A percentile compares a stretch with the other conserved stretches of the same genome.
These are phyloP conservation scores for Flammula alnicola DNA, from an alignment of 1,284 basidiomycete species.

Conservation along the genomic window DNA sequence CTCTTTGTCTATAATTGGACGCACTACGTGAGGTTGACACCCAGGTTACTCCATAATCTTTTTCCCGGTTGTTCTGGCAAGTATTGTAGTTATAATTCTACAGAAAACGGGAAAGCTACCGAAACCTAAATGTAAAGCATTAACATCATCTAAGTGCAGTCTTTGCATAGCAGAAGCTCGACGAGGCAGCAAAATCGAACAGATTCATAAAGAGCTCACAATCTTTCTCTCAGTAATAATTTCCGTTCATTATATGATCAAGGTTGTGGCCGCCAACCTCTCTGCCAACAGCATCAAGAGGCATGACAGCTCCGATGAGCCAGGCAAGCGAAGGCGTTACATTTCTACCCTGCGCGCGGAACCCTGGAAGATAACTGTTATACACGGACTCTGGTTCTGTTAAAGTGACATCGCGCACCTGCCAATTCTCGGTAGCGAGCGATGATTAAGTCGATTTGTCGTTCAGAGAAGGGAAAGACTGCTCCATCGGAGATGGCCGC, in stretches of 20 bases:
- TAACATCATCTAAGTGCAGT: no score
- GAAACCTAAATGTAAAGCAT: no score
- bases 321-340: conserved; percentile 38
- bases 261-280: conserved; percentile 32
- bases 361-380: conserved; percentile 17
- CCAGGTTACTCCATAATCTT: no score
- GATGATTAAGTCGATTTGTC: conserved; percentile 40
- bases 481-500: conserved; percentile 31
- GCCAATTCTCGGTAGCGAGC: conserved; percentile 37
- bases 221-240: neutral
- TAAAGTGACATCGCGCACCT: conserved; percentile 27
- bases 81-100: no score
- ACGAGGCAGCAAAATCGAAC: neutral
- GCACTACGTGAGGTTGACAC: no score
- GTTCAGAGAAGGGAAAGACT: conserved; percentile 38
- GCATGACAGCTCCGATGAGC: conserved; percentile 46
- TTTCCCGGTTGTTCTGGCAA: no score
- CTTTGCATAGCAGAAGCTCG: neutral
- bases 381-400: neutral
- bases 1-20: no score
- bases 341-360: conserved; percentile 31
- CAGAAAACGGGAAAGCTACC: no score
- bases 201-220: no score
- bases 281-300: conserved; percentile 38
- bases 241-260: conserved; percentile 33